Conservation (phyloP, 2,329 filamentous ascomycete species). For the Paecilomyces formosus region DNA sequence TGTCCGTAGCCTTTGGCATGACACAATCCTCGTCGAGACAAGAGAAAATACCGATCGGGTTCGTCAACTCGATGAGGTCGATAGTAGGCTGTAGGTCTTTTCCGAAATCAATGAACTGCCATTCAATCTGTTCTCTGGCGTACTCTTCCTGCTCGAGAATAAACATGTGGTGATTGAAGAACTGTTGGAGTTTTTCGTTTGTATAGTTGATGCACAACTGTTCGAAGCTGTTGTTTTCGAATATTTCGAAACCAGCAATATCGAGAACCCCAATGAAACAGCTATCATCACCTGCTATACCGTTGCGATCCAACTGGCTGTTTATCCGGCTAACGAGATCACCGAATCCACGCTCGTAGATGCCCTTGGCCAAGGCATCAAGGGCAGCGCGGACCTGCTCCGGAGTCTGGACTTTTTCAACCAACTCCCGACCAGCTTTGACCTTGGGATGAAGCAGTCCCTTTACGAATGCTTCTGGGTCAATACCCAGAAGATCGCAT, state of each 20-base stretch:
- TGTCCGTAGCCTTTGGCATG: slow-evolving; percentile 98
- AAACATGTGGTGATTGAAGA: slow-evolving; percentile 99
- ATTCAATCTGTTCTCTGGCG: slow-evolving; percentile 93
- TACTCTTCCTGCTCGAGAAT: slow-evolving; percentile 98
- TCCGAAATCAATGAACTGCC: slow-evolving; percentile 99
- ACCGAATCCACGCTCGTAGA: slow-evolving; percentile 93
- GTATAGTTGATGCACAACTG: slow-evolving; percentile 99
- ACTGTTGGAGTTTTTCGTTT: slow-evolving; percentile 97
- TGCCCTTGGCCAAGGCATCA: slow-evolving; percentile 90
- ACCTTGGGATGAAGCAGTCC: slow-evolving; percentile 87
- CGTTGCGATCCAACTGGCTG: slow-evolving; percentile 77
- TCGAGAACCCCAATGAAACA: slow-evolving; percentile 97
- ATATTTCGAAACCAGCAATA: slow-evolving; percentile 98
- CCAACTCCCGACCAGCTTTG: slow-evolving; percentile 94
- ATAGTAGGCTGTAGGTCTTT: slow-evolving; percentile 96
- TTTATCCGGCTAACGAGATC: slow-evolving; percentile 91
- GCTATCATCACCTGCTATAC: slow-evolving; percentile 75
- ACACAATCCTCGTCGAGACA: slow-evolving; percentile 96
- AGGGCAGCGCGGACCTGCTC: slow-evolving; percentile 88
- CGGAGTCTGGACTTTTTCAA: slow-evolving; percentile 95
- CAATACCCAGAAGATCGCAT: slow-evolving; percentile 76
- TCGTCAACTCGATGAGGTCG: slow-evolving; percentile 89
- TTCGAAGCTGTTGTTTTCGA: slow-evolving; percentile 96
- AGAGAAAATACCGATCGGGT: slow-evolving; percentile 97
- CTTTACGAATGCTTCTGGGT: slow-evolving; percentile 75